These are phyloP conservation scores for Cinchona pubescens DNA, from an alignment of 257 asterid genomes.

Conservation along the genomic window DNA sequence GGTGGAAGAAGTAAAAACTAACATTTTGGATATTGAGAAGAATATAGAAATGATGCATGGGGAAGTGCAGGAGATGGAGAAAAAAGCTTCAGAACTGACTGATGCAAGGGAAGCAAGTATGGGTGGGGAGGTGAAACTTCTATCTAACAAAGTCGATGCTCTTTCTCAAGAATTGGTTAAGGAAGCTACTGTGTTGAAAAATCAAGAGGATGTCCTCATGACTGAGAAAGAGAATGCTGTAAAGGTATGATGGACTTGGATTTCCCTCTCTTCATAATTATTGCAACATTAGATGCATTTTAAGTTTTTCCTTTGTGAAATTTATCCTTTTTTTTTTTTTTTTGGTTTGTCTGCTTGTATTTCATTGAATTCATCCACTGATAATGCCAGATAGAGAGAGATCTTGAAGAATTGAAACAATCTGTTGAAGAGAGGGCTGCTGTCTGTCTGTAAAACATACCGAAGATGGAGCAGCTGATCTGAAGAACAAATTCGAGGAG, in stretches of 20 bases:
- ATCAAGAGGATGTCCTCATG: conserved; percentile 64
- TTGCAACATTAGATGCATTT: background rate
- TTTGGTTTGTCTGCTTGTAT: conserved; percentile 9
- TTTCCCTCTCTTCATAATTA: background rate
- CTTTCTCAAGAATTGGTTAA: conserved; percentile 76
- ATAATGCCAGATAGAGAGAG: conserved; percentile 54
- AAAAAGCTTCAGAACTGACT: conserved; percentile 49
- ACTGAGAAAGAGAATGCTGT: conserved; percentile 62
- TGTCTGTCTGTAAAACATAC: conserved; percentile 62
- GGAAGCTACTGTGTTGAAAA: conserved; percentile 67
- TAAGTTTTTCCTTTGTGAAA: conserved; percentile 5
- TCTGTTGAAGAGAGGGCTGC: conserved; percentile 69
- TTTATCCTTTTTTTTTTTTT: conserved; percentile 14
- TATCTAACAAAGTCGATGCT: conserved; percentile 73
- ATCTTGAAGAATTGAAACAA: conserved; percentile 71
- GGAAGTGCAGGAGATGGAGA: conserved; percentile 70
- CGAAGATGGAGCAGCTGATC: conserved; percentile 85
- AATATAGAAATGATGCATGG: conserved; percentile 49
- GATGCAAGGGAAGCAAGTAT: conserved; percentile 77
- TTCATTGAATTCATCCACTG: conserved; percentile 17
- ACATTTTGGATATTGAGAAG: conserved; percentile 55
- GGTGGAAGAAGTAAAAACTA: conserved; percentile 58
- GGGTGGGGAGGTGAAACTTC: conserved; percentile 82
- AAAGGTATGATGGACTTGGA: conserved; percentile 46
- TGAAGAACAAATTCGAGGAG: conserved; percentile 56